Percentiles rank a stretch among this genome's conserved stretches.
These are phyloP conservation scores for Leishmania lainsoni DNA, from an alignment of 208 protist species.

Conservation along the genomic window DNA sequence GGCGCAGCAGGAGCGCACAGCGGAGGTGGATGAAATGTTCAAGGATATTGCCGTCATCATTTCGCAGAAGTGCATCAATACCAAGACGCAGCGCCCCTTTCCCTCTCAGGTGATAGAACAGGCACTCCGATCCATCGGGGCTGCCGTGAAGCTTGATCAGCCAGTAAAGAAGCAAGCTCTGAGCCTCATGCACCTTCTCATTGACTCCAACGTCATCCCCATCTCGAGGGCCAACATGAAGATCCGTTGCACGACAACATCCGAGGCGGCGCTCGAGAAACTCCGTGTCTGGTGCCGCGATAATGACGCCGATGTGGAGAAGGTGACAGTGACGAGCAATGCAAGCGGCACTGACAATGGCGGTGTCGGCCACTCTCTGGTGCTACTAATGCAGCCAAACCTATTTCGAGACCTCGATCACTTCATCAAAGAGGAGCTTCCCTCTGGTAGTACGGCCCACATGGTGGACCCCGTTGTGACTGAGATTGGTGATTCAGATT, in stretches of 20 bases:
- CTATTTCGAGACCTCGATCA: slow-evolving; percentile 73
- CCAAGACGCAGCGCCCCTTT: slow-evolving; percentile 91
- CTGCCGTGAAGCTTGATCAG: slow-evolving; percentile 89
- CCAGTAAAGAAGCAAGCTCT: slow-evolving; percentile 95
- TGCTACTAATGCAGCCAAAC: slow-evolving; percentile 72
- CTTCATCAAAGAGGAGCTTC: slow-evolving; percentile 73
- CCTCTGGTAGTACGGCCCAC: slow-evolving; percentile 64
- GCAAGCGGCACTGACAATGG: not conserved
- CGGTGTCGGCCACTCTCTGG: slow-evolving; percentile 30
- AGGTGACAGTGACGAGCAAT: slow-evolving; percentile 2
- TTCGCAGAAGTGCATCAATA: slow-evolving; percentile 95
- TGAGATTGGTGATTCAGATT: slow-evolving; percentile 37
- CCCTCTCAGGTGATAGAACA: slow-evolving; percentile 93
- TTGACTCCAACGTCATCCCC: slow-evolving; percentile 84
- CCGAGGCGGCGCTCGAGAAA: slow-evolving; percentile 41
- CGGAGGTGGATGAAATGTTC: slow-evolving; percentile 93
- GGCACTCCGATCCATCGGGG: slow-evolving; percentile 95
- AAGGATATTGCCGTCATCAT: slow-evolving; percentile 97
- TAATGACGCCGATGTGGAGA: slow-evolving; percentile 55
- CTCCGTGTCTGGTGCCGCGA: slow-evolving; percentile 61
- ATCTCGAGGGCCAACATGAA: slow-evolving; percentile 95
- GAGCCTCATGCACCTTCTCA: slow-evolving; percentile 90
- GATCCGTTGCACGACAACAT: slow-evolving; percentile 75
- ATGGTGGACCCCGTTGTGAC: slow-evolving; percentile 81
- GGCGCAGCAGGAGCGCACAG: slow-evolving; percentile 95